A percentile compares a stretch with the other conserved stretches of the same genome.
These are phyloP conservation scores for Aspergillus kassunensis DNA, from an alignment of 495 filamentous ascomycete species.

Conservation along the genomic window DNA sequence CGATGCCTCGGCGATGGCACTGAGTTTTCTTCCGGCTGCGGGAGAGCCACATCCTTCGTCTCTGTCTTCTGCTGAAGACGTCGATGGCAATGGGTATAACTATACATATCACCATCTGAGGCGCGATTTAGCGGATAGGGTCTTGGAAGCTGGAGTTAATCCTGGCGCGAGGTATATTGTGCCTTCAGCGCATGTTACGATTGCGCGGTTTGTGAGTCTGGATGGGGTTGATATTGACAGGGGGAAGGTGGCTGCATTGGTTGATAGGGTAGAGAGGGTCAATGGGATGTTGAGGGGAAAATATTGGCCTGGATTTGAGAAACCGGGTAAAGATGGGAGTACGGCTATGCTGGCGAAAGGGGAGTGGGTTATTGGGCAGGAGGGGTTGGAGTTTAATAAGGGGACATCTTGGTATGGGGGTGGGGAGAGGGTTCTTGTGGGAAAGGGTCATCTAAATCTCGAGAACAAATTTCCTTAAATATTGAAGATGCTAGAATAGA, in stretches of 20 bases:
- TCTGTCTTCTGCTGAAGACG: too few relatives aligned
- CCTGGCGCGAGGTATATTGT: slow-evolving; percentile 77
- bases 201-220: slow-evolving; percentile 71
- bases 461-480: too few relatives aligned
- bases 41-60: too few relatives aligned
- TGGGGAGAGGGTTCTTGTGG: slow-evolving; percentile 57
- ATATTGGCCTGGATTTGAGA: slow-evolving; percentile 54
- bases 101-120: slow-evolving; percentile 93
- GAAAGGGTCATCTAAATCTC: too few relatives aligned
- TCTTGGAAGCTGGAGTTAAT: slow-evolving; percentile 51
- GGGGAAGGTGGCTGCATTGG: slow-evolving; percentile 52
- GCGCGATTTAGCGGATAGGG: slow-evolving; percentile 65
- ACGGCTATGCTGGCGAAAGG: slow-evolving; percentile 45
- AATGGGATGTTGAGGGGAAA: slow-evolving; percentile 65
- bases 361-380: slow-evolving; percentile 74
- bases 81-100: too few relatives aligned
- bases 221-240: slow-evolving; percentile 32
- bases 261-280: slow-evolving; percentile 67
- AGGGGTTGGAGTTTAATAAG: slow-evolving; percentile 63
- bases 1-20: slow-evolving; percentile 76
- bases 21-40: slow-evolving; percentile 78
- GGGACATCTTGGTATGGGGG: slow-evolving; percentile 84
- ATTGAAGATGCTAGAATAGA: too few relatives aligned
- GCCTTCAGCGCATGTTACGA: slow-evolving; percentile 82
- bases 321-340: slow-evolving; percentile 29